Conservation (phyloP, 139 green algal species). For the Chlorella sp. region DNA sequence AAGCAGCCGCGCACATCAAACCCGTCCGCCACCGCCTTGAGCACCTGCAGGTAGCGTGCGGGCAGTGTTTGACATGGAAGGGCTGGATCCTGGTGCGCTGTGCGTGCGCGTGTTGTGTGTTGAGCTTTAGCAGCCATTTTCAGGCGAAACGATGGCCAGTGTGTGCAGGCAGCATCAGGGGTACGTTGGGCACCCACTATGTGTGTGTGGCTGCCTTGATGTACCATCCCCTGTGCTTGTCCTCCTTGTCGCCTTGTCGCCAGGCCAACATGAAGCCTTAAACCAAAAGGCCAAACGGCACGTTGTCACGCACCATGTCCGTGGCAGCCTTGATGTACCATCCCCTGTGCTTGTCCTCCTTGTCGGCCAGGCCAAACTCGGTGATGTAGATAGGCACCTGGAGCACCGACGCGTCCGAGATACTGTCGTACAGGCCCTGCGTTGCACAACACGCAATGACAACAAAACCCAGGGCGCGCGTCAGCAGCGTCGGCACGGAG, state of each 20-base stretch:
- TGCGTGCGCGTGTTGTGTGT: too few species aligned
- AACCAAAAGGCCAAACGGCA: neutral
- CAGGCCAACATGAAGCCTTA: constrained; percentile 52
- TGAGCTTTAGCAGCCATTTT: too few species aligned
- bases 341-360: constrained; percentile 20
- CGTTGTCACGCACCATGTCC: neutral
- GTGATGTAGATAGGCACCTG: constrained; percentile 76
- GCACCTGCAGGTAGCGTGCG: too few species aligned
- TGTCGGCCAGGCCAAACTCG: constrained; percentile 69
- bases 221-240: constrained; percentile 12
- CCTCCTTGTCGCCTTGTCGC: constrained; percentile 51
- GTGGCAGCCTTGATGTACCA: neutral
- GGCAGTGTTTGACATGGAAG: too few species aligned
- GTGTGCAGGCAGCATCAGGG: too few species aligned
- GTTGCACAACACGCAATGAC: neutral
- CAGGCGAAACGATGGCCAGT: too few species aligned
- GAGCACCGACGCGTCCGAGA: constrained; percentile 9
- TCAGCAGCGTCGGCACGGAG: too few species aligned
- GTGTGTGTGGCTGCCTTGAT: neutral
- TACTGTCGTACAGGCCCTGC: constrained; percentile 21
- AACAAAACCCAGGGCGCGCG: too few species aligned
- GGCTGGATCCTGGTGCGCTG: too few species aligned
- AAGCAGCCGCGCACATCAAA: constrained; percentile 52
- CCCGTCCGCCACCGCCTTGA: constrained; percentile 47
- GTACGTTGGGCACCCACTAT: too few species aligned